Base-by-base conservation (phyloP, 2,329 filamentous ascomycete species). In the Diplodia corticola region DNA sequence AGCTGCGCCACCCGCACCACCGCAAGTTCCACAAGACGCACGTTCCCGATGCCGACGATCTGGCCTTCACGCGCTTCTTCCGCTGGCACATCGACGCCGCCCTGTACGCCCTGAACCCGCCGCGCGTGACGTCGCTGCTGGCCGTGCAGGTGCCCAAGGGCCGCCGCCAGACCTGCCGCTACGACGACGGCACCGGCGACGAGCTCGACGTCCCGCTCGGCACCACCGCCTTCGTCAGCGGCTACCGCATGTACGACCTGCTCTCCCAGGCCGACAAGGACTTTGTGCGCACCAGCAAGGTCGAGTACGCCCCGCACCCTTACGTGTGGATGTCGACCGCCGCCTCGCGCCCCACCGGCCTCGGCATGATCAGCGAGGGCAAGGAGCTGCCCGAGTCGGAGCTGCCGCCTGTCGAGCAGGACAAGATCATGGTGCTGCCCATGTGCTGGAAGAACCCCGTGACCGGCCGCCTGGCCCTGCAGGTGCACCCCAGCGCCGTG, bases 1-100 rank as follows among this genome's bases (percentile, higher is more conserved):
- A 80, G 37, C 84, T 93, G 35, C 85, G 85, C 65, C 91, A 93
- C 73, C 91, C 91, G 5, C 91, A 93, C 73, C 91, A 93, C 80
- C 85, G 84, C 67, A 92, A 88, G 0, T 93, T 93, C 78, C 91
- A 93, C 76, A 85, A 86, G 63, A 85, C 86, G 5, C 74, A 80
- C 22, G 86, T 93, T 69, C 84, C 89, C 0, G 79, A 88, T 1
- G 80, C 81, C n/a, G 82, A 87, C n/a, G 86, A 88, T 68, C 75
- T 85, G 5, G 81, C 84, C 13, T 81, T 80, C 70, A 88, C 85
- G 0, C 79, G 85, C 6, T 88, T 92, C 79, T 93, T 91, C 78
- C 82, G 90, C 67, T 93, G 91, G 90, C 90, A 93, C 75, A 92
- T 93, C 64, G 90, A 93, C 72, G 90, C 91, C 3, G 90, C 90